Evolutionary conservation across 2,329 filamentous ascomycete genomes (phyloP), one percentile per base, ranked within the genome.

Genomic region (Corinectria fuckeliana): DNA sequence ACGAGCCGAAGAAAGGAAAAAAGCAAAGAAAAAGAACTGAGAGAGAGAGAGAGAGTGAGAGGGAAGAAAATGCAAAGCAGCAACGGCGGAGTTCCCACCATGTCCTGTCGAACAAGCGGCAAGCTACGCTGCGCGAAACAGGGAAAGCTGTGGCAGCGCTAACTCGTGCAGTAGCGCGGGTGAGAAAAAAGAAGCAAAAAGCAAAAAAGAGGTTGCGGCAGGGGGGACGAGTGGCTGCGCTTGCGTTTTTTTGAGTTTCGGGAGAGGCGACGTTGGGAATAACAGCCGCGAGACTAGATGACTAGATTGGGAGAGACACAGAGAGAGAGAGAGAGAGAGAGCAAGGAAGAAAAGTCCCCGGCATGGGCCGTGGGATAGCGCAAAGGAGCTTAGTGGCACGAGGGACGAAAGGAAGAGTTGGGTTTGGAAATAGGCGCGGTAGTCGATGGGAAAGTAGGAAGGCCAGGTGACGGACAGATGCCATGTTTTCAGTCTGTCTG

Each of bases 341-440:
- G n/a, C n/a, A n/a, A n/a, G n/a, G n/a, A n/a, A n/a, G n/a, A n/a
- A n/a, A n/a, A n/a, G n/a, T n/a, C n/a, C n/a, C n/a, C n/a, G n/a
- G n/a, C n/a, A n/a, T n/a, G 30, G 34, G 47, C 41, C 48, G 48
- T 57, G 55, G 55, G 48, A 57, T 47, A 14, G 21, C 25, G 30
- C 11, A 49, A 57, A 41, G 13, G 39, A 57, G 55, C 30, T 36
- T 57, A 57, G 55, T 44, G 18, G 30, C n/a, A n/a, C 16, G 26
- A 32, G n/a, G n/a, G n/a, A n/a, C n/a, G n/a, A n/a, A n/a, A n/a
- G n/a, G n/a, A n/a, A n/a, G n/a, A n/a, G n/a, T n/a, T n/a, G n/a
- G n/a, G n/a, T n/a, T n/a, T n/a, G n/a, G n/a, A n/a, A n/a, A 56
- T 34, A 48, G 32, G 55, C 55, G 55, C 55, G 55, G 42, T 58